Base-by-base conservation (phyloP, 176 grass and related monocot species). In the Carex littledalei region DNA sequence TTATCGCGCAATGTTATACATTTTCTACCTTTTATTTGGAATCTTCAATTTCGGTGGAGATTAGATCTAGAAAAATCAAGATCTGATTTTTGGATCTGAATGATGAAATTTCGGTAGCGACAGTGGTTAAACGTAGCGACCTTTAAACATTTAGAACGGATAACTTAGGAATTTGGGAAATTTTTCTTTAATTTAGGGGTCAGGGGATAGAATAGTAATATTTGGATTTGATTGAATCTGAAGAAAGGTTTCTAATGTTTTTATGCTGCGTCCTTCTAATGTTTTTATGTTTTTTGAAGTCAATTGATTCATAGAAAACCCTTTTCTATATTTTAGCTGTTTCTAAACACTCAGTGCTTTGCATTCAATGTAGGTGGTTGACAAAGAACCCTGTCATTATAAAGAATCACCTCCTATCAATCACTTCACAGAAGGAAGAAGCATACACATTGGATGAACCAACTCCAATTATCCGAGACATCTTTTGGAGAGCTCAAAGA, bases 51-150 rank as follows among this genome's bases (percentile, higher is more conserved):
- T 56, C 12, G 49, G 50, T 78, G 50, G 52, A 17, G 9, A 78
- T 5, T 57, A 78, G 74, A 57, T 78, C 50, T 75, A 39, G n/a
- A 6, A 53, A 75, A 53, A 15, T 56, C 74, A n/a, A 78, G 74
- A 78, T 78, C 74, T 78, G 74, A 56, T 78, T 34, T 78, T 55
- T 78, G 74, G 50, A 78, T 57, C 74, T 57, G 74, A 50, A 47
- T 18, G 22, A 9, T 78, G 14, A 31, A 72, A 78, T 17, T 78
- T 77, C 26, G 20, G 1, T 13, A 77, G 11, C 37, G 49, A 49
- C 15, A 15, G 20, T 24, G 72, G 45, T 52, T 77, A 26, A 14
- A 16, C 26, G 21, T 24, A 77, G 37, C 15, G 10, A 52, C 71
- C 49, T 77, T 78, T 50, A 47, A 47, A 47, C 41, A 74, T 50